Conservation (phyloP, 2,329 filamentous ascomycete genomes). For the Fusarium agapanthi region DNA sequence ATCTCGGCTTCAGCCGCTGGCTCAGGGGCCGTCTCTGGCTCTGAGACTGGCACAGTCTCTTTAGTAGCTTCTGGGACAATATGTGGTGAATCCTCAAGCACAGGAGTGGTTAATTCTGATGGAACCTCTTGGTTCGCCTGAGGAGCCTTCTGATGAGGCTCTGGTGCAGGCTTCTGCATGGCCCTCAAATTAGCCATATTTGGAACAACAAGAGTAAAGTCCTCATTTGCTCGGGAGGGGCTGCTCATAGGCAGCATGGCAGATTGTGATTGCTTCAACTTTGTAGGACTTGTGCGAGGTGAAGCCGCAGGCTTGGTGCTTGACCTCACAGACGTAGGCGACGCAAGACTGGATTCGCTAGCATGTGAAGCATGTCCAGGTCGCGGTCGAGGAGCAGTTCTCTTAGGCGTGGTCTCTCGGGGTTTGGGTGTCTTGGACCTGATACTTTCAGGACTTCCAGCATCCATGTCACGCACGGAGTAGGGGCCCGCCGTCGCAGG, state of each 20-base stretch:
- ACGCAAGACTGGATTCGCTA: slow-evolving; percentile 60
- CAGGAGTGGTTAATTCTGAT: slow-evolving; percentile 20
- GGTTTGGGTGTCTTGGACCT: slow-evolving; percentile 62
- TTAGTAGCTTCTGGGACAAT: not conserved
- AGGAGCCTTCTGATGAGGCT: slow-evolving; percentile 13
- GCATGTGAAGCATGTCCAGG: slow-evolving; percentile 59
- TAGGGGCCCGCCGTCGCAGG: slow-evolving; percentile 73
- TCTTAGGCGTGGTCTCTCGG: slow-evolving; percentile 62
- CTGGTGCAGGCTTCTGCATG: slow-evolving; percentile 39
- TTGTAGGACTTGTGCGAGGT: slow-evolving; percentile 54
- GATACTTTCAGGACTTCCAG: slow-evolving; percentile 56
- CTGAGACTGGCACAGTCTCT: not conserved
- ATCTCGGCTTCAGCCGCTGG: slow-evolving; percentile 29
- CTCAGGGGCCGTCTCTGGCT: not conserved
- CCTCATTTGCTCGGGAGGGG: slow-evolving; percentile 60
- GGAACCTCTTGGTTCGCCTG: slow-evolving; percentile 17
- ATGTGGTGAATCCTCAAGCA: slow-evolving; percentile 14
- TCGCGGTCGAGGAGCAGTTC: slow-evolving; percentile 56
- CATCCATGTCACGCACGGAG: slow-evolving; percentile 62
- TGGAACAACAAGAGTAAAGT: slow-evolving; percentile 63
- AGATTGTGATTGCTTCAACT: slow-evolving; percentile 48
- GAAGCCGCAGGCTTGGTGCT: slow-evolving; percentile 49
- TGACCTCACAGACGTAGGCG: slow-evolving; percentile 51
- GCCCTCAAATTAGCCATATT: slow-evolving; percentile 51
- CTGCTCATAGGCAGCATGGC: slow-evolving; percentile 47